Percentiles rank a stretch among this genome's conserved stretches.
Evolutionary conservation across 192 early-diverging fungal species (phyloP).

Genomic region (Umbelopsis ramanniana): DNA sequence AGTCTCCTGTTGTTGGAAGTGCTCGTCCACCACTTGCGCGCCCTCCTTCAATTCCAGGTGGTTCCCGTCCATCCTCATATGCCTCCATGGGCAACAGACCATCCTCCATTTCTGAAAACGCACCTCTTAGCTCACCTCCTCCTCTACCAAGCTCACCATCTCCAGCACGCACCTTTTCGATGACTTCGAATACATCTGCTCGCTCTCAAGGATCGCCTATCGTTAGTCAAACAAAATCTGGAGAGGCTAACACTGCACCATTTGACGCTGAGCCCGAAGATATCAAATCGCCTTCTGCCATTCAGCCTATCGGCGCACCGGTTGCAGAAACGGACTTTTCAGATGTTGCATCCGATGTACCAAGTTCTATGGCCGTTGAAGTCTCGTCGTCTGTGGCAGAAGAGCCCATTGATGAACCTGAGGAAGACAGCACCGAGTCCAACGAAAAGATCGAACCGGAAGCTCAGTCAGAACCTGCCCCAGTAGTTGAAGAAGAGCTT

Average conservation of each 20-base stretch:
- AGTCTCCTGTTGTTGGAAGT: neutral
- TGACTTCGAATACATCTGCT: neutral
- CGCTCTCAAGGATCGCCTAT: neutral
- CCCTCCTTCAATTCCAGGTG: slow-evolving; percentile 35
- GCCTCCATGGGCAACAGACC: neutral
- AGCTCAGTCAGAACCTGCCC: neutral
- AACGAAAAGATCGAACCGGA: neutral
- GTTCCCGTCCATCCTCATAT: slow-evolving; percentile 35
- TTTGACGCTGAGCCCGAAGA: neutral
- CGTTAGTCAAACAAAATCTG: neutral
- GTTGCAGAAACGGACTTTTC: neutral
- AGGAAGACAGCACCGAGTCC: neutral
- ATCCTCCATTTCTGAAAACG: slow-evolving; percentile 2
- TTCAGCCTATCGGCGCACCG: neutral
- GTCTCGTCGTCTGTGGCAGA: slow-evolving; percentile 11
- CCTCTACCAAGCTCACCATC: slow-evolving; percentile 18
- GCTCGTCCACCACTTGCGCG: slow-evolving; percentile 10
- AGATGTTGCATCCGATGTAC: slow-evolving; percentile 5
- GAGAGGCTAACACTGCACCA: neutral
- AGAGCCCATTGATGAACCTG: neutral
- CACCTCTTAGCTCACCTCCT: slow-evolving; percentile 1
- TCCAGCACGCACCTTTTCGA: neutral
- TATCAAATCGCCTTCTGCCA: neutral
- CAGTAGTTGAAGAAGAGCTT: neutral
- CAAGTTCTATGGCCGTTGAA: slow-evolving; percentile 14